A percentile compares a stretch with the other conserved stretches of the same genome.
phyloP scores from a whole-genome alignment of 2,329 filamentous ascomycete genomes.

The Talaromyces sp. region DNA sequence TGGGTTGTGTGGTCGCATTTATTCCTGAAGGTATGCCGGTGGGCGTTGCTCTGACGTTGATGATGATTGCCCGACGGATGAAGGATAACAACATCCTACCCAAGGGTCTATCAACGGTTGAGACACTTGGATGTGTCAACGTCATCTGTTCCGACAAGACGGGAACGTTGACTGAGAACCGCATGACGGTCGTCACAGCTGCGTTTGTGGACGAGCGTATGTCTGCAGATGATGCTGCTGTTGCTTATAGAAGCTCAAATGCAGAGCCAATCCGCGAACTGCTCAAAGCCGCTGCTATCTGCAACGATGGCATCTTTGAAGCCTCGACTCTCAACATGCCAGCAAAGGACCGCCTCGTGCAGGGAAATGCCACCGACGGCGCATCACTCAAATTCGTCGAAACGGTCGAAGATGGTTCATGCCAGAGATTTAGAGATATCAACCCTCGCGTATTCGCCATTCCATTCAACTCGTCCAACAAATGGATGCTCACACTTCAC shows the following conservation, averaged over 20 bases:
- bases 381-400: slow-evolving; percentile 71
- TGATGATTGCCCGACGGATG: slow-evolving; percentile 75
- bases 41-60: slow-evolving; percentile 67
- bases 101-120: slow-evolving; percentile 75
- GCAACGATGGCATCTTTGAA: slow-evolving; percentile 74
- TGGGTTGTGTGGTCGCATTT: slow-evolving; percentile 70
- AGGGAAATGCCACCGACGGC: slow-evolving; percentile 74
- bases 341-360: slow-evolving; percentile 60
- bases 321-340: slow-evolving; percentile 59
- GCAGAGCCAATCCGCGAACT: slow-evolving; percentile 55
- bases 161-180: slow-evolving; percentile 59
- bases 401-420: slow-evolving; percentile 24
- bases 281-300: slow-evolving; percentile 62
- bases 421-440: slow-evolving; percentile 51
- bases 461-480: slow-evolving; percentile 80
- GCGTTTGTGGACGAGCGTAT: slow-evolving; percentile 55
- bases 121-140: slow-evolving; percentile 71
- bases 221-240: slow-evolving; percentile 49
- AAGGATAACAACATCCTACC: slow-evolving; percentile 71
- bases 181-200: slow-evolving; percentile 69
- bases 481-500: slow-evolving; percentile 68
- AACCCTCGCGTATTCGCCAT: slow-evolving; percentile 63
- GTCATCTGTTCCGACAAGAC: slow-evolving; percentile 78
- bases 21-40: slow-evolving; percentile 75
- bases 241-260: slow-evolving; percentile 33